Evolutionary conservation across 371 early-diverging fungal genomes (phyloP), one percentile per base, ranked within the genome.

Genomic region (Rhizopus stolonifer): DNA sequence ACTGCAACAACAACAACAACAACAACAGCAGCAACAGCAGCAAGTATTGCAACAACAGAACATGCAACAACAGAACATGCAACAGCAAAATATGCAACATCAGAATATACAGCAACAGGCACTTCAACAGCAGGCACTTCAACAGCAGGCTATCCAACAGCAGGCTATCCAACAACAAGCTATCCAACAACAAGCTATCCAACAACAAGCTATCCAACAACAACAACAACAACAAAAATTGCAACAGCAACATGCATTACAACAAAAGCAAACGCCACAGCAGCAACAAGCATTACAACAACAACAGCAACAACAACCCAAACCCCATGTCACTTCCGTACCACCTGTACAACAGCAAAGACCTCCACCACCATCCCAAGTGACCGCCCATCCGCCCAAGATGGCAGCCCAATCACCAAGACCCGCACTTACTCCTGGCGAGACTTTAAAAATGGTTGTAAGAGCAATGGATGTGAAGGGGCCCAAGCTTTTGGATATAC

Each of bases 401-500:
- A 17, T 52, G 1, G 24, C 47, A 1, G 40, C 51, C 19, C 42
- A 32, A 15, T 13, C 62, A 11, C 10, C 54, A 19, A 52, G 67
- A 13, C 71, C 74, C n/a, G 25, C 24, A 25, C 43, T 18, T 7
- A 22, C 43, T 11, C 46, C 46, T 25, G 46, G 46, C 7, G 26
- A 8, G 15, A 21, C 46, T 6, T n/a, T 29, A 14, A 45, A 26
- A 25, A 23, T 24, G 46, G 26, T 25, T 18, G 65, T 65, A 1
- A 49, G 61, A 49, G 58, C 52, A 18, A 32, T 56, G 2, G 61
- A 61, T 33, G 58, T 51, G 31, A 61, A 61, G 31, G n/a, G 46
- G 58, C 4, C 49, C 38, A n/a, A 69, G 65, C 40, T 43, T 64
- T 0, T 65, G 58, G 70, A 74, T 53, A 71, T 70, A 0, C 32